Base-by-base conservation (phyloP, 108 stramenopile species). In the Skeletonema costatum region DNA sequence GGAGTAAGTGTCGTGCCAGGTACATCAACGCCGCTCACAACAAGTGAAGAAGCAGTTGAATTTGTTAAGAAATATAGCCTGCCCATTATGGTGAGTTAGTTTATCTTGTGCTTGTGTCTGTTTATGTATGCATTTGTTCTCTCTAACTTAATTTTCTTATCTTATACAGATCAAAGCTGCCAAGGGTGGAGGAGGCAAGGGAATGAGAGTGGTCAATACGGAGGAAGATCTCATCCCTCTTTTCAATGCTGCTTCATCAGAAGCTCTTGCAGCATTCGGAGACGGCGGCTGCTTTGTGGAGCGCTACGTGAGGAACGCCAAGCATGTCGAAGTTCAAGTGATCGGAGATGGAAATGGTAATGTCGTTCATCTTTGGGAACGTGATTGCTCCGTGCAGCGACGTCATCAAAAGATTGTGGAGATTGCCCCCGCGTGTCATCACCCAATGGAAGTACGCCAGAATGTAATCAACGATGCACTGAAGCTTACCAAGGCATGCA, bases 131-230 rank as follows among this genome's bases (percentile, higher is more conserved):
- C 42, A 44, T 36, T 5, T 16, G 16, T 46, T 46, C 10, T n/a
- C 44, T 16, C 44, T 46, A n/a, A 46, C 44, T 46, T 46, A 46
- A 46, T 46, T 0, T n/a, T 16, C 44, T 4, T 46, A n/a, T 16
- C 44, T n/a, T 16, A 1, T 16, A 46, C 44, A 46, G 44, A 89
- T 96, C 85, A 96, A 96, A 84, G 95, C 95, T 12, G 74, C 71
- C 48, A 93, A 92, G 32, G 95, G 95, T 30, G 95, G 95, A 9
- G 95, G 95, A 31, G 95, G 95, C 46, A 96, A 96, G 85, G 95
- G 95, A 9, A 96, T 96, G 95, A 88, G 95, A 36, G 88, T 96
- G 19, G 93, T 93, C 59, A 66, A 61, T 30, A 84, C 85, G 73
- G 85, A 79, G 60, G 83, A 83, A 62, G 93, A 93, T 51, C 84